These are phyloP conservation scores for Schrenkiella parvula DNA, from an alignment of 345 rosid genomes.

Conservation along the genomic window DNA sequence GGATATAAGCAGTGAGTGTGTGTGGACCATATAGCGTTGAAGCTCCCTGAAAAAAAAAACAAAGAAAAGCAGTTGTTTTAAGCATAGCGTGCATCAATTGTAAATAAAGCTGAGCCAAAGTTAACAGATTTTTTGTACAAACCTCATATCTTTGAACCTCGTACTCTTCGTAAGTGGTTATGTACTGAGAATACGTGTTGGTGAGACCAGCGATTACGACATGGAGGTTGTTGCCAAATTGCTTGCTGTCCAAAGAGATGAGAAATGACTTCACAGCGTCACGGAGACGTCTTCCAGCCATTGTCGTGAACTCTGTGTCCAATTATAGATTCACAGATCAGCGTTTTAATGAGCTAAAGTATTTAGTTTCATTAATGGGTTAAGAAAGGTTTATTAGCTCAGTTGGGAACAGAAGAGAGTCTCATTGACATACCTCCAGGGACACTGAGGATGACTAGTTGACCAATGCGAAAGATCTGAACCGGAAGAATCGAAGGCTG, in stretches of 20 bases:
- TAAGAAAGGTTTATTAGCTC: neutral
- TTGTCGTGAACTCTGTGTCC: constrained; percentile 65
- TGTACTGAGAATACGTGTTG: constrained; percentile 70
- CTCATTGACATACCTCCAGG: constrained; percentile 72
- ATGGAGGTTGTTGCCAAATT: constrained; percentile 40
- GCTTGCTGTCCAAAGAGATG: constrained; percentile 28
- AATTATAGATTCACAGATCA: neutral
- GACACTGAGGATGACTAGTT: constrained; percentile 82
- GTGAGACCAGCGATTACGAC: constrained; percentile 41
- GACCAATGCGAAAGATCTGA: constrained; percentile 84
- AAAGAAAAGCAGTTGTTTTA: neutral
- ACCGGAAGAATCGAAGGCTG: constrained; percentile 97
- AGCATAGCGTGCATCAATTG: neutral
- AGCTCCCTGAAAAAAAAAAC: constrained; percentile 58
- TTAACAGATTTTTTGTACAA: neutral
- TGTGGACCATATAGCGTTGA: constrained; percentile 86
- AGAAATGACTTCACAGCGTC: constrained; percentile 57
- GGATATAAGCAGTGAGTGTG: constrained; percentile 76
- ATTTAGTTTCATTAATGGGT: neutral
- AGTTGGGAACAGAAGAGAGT: neutral
- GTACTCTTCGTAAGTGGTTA: constrained; percentile 89
- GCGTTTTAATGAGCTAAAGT: neutral
- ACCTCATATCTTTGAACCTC: constrained; percentile 96
- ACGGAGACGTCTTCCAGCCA: constrained; percentile 99
- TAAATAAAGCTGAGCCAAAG: neutral